phyloP scores from a whole-genome alignment of 148 eudicot genomes.

The Arctostaphylos glauca region DNA sequence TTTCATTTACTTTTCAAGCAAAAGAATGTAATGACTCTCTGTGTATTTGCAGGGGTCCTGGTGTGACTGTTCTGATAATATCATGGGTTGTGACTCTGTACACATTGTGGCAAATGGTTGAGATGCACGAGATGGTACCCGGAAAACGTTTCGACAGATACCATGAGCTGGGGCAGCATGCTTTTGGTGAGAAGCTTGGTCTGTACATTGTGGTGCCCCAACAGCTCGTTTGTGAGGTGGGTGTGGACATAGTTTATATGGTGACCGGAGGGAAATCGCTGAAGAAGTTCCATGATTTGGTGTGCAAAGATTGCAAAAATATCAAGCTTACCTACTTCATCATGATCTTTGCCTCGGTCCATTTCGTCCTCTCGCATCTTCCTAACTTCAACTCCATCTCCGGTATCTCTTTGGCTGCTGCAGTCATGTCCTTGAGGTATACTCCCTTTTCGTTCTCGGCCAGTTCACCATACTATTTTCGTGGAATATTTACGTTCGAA shows the following conservation, averaged over 20 bases:
- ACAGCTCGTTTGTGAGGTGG: constrained; percentile 29
- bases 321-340: constrained; percentile 34
- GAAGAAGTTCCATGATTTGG: constrained; percentile 26
- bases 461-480: neutral
- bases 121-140: constrained; percentile 38
- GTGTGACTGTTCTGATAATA: constrained; percentile 24
- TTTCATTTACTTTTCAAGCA: neutral
- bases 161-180: constrained; percentile 38
- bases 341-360: constrained; percentile 36
- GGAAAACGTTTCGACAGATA: constrained; percentile 39
- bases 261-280: constrained; percentile 33
- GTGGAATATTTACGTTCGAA: neutral
- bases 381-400: constrained; percentile 35
- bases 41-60: constrained; percentile 31
- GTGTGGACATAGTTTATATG: constrained; percentile 33
- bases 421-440: constrained; percentile 41
- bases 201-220: constrained; percentile 35
- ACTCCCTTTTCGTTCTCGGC: neutral
- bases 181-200: constrained; percentile 35
- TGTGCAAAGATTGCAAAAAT: constrained; percentile 19
- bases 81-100: constrained; percentile 35
- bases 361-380: constrained; percentile 37
- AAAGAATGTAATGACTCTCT: too few relatives aligned
- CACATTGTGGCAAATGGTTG: constrained; percentile 41
- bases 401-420: constrained; percentile 33